A percentile compares a stretch with the other conserved stretches of the same genome.
These are phyloP conservation scores for Pythium aristosporum DNA, from an alignment of 352 stramenopile genomes.

Conservation along the genomic window DNA sequence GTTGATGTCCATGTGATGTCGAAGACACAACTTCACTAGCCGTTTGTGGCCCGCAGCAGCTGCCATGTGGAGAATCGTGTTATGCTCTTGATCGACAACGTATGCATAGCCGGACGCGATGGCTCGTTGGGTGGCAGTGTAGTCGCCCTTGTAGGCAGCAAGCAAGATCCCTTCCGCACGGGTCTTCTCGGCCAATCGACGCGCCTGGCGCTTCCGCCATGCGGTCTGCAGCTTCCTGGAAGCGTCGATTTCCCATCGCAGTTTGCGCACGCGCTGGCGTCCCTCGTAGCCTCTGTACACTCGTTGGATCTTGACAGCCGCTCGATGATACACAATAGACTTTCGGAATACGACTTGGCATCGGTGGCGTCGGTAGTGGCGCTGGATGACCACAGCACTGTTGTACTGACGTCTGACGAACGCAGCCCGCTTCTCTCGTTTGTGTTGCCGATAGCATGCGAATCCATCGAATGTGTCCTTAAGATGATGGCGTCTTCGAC, in stretches of 20 bases:
- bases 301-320: constrained; percentile 58
- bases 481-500: constrained; percentile 10
- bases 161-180: constrained; percentile 64
- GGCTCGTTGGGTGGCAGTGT: constrained; percentile 58
- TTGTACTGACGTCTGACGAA: constrained; percentile 34
- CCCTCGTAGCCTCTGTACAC: constrained; percentile 47
- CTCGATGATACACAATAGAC: constrained; percentile 36
- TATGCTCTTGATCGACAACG: constrained; percentile 53
- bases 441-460: constrained; percentile 22
- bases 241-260: constrained; percentile 41
- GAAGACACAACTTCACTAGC: constrained; percentile 81
- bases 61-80: constrained; percentile 72
- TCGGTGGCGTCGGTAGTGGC: constrained; percentile 53
- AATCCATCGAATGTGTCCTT: constrained; percentile 25
- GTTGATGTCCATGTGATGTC: constrained; percentile 73
- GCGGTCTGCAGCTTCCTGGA: constrained; percentile 51
- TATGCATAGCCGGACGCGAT: constrained; percentile 53
- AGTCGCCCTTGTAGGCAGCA: constrained; percentile 70
- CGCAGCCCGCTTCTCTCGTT: constrained; percentile 41
- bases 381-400: constrained; percentile 62
- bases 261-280: constrained; percentile 34
- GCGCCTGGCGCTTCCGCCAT: constrained; percentile 52
- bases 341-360: constrained; percentile 52
- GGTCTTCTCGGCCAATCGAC: constrained; percentile 33
- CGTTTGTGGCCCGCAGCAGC: constrained; percentile 68